A percentile compares a stretch with the other conserved stretches of the same genome.
Conservation (phyloP, 805 yeast species). For the Yarrowia sp. region DNA sequence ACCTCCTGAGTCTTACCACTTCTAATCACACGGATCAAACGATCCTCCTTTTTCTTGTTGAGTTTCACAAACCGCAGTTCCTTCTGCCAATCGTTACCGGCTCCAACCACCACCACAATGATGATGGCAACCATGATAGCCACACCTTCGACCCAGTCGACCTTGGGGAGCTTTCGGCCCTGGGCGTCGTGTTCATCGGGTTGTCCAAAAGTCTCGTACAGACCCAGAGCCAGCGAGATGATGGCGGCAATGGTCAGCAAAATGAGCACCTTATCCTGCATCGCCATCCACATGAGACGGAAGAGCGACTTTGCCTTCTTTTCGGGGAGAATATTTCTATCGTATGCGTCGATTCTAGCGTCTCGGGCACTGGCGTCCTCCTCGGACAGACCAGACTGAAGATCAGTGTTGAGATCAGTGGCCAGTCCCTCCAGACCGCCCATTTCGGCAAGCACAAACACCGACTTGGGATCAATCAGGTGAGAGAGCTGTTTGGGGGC, state of each 20-base stretch:
- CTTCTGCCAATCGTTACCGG: conserved; percentile 94
- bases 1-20: conserved; percentile 64
- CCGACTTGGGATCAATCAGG: conserved; percentile 42
- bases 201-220: conserved; percentile 88
- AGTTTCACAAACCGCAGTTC: conserved; percentile 87
- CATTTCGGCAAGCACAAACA: conserved; percentile 38
- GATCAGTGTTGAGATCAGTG: conserved; percentile 35
- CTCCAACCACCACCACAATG: conserved; percentile 90
- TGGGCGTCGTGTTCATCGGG: conserved; percentile 73
- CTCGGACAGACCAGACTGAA: conserved; percentile 35
- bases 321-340: conserved; percentile 69
- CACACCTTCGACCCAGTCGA: conserved; percentile 99
- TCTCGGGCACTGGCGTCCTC: conserved; percentile 28
- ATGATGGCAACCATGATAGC: conserved; percentile 90
- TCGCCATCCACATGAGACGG: conserved; percentile 69
- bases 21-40: conserved; percentile 72
- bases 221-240: conserved; percentile 82
- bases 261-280: conserved; percentile 87
- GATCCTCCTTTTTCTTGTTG: conserved; percentile 82
- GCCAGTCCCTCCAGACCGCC: conserved; percentile 41
- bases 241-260: conserved; percentile 81
- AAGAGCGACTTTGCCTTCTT: conserved; percentile 66
- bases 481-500: conserved; percentile 31
- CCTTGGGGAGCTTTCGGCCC: conserved; percentile 72
- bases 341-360: conserved; percentile 51